These are phyloP conservation scores for Theileria parva DNA, from an alignment of 169 alveolate species.

Conservation along the genomic window DNA sequence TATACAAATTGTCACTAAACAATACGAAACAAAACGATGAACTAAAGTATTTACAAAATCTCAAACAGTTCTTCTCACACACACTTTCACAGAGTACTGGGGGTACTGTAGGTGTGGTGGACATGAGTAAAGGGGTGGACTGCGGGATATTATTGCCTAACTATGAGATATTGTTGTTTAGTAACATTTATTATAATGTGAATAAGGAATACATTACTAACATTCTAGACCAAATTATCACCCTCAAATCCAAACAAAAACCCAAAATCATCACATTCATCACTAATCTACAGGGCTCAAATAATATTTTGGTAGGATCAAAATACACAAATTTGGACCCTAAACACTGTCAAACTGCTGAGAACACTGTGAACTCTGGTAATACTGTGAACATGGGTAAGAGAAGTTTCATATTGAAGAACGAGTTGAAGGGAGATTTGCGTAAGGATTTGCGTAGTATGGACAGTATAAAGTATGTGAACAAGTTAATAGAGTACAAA, in stretches of 20 bases:
- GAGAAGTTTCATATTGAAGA: constrained; percentile 83
- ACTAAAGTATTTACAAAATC: not conserved
- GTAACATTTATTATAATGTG: not conserved
- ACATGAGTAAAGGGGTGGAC: not conserved
- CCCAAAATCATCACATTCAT: constrained; percentile 86
- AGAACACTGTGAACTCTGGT: not conserved
- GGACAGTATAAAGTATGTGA: constrained; percentile 75
- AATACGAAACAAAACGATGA: not conserved
- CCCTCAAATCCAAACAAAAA: constrained; percentile 88
- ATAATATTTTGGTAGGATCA: not conserved
- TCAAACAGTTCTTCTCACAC: not conserved
- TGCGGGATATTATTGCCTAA: not conserved
- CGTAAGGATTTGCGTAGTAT: constrained; percentile 91
- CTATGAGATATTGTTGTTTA: not conserved
- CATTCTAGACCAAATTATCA: constrained; percentile 54
- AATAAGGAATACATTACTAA: not conserved
- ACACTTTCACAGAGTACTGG: too few species aligned
- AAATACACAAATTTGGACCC: too few species aligned
- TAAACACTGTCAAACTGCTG: too few species aligned
- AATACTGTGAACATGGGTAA: not conserved
- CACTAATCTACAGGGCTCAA: constrained; percentile 33
- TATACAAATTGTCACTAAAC: not conserved
- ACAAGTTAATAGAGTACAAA: constrained; percentile 18
- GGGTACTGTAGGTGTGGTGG: not conserved
- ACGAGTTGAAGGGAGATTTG: constrained; percentile 88